Base-by-base conservation (phyloP, 495 filamentous ascomycete species). In the Hypoxylon subgilvum region DNA sequence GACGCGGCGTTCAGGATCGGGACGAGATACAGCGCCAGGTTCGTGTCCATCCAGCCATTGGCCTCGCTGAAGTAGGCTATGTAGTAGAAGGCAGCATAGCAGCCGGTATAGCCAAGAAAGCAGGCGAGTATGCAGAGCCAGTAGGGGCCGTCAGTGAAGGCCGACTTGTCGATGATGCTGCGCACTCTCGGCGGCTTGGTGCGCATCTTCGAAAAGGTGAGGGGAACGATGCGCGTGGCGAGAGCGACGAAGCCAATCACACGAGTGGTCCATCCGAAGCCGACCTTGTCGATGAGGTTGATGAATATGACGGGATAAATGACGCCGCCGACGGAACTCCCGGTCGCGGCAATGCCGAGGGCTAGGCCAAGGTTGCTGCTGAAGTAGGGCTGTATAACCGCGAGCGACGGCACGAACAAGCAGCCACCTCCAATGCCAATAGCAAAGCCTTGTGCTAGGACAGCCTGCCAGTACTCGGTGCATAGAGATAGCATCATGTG, bases 201-300 rank as follows among this genome's bases (percentile, higher is more conserved):
- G 17, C 63, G 61, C 18, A 72, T 74, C 45, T 48, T 70, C 27
- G 76, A 22, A 30, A 76, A 27, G 38, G 53, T n/a, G 10, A 71
- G 53, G 4, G 71, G 63, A n/a, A 70, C 23, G 3, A 60, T 23
- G 9, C 70, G 47, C 10, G 74, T 51, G 41, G 55, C 19, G 22
- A 76, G 41, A 18, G 70, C 63, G 23, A 76, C 65, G 39, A 78
- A 73, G 3, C 53, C 74, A 18, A 67, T 67, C 19, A 66, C 65
- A 17, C 76, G 39, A n/a, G 77, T 72, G 9, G 76, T 67, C 76
- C 76, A 79, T 6, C 69, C 53, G 23, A 79, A 79, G 1, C 76
- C 76, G n/a, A n/a, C n/a, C n/a, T n/a, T n/a, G n/a, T n/a, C n/a
- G n/a, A n/a, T n/a, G n/a, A n/a, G n/a, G n/a, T n/a, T n/a, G n/a